A percentile compares a stretch with the other conserved stretches of the same genome.
Evolutionary conservation across 495 filamentous ascomycete genomes (phyloP).

Genomic region (Emericellopsis terricola): DNA sequence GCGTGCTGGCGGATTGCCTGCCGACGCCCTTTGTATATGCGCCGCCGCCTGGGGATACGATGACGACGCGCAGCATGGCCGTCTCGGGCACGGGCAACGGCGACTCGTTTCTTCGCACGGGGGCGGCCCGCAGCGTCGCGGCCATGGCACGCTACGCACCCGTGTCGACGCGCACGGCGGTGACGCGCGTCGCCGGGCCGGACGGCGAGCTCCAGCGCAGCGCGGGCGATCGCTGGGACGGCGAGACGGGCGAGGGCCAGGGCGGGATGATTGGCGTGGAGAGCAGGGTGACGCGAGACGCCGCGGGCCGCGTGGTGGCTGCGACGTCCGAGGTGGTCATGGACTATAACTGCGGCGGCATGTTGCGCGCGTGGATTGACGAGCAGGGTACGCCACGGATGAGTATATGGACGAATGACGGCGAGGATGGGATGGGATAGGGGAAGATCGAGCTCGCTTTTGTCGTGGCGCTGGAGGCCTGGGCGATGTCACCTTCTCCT

Average conservation of each 20-base stretch:
- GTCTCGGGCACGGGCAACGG: constrained; percentile 82
- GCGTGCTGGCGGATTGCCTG: constrained; percentile 33
- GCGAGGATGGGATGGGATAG: not conserved
- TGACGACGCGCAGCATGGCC: constrained; percentile 39
- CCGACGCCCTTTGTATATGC: constrained; percentile 21
- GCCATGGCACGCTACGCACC: constrained; percentile 48
- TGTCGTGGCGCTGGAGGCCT: too few species aligned
- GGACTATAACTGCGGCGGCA: constrained; percentile 77
- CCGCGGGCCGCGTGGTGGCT: constrained; percentile 21
- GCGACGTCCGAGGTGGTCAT: constrained; percentile 33
- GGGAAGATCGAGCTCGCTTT: too few species aligned
- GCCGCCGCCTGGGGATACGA: constrained; percentile 10
- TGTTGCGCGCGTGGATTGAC: constrained; percentile 72
- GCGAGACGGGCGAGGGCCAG: constrained; percentile 57
- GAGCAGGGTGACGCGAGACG: constrained; percentile 24
- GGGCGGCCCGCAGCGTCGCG: constrained; percentile 53
- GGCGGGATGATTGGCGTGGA: constrained; percentile 86
- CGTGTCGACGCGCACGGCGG: constrained; percentile 25
- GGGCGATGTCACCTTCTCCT: too few species aligned
- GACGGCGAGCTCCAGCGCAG: constrained; percentile 59
- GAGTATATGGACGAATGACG: constrained; percentile 32
- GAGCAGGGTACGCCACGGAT: constrained; percentile 40
- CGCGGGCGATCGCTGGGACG: constrained; percentile 55
- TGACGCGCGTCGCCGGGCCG: constrained; percentile 46
- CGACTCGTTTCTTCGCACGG: constrained; percentile 64